Conservation (phyloP, 2,329 filamentous ascomycete species). For the Paraphaeosphaeria sporulosa region DNA sequence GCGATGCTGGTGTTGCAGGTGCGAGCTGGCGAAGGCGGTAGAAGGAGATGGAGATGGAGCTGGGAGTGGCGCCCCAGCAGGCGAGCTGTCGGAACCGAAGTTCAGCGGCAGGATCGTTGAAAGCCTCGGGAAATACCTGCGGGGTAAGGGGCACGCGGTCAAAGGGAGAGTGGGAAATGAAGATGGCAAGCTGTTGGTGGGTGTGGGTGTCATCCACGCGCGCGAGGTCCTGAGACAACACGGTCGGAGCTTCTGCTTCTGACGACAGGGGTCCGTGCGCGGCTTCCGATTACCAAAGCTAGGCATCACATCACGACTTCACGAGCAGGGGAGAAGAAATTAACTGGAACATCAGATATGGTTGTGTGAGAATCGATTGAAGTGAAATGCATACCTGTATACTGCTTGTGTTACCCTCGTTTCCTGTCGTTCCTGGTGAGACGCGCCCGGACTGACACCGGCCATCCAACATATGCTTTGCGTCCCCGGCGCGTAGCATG, state of each 20-base stretch:
- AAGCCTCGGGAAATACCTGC: slow-evolving; percentile 20
- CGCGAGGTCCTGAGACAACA: slow-evolving; percentile 9
- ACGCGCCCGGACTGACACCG: background rate
- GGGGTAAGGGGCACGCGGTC: slow-evolving; percentile 43
- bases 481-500: background rate
- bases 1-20: slow-evolving; percentile 31
- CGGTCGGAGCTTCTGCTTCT: slow-evolving; percentile 11
- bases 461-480: background rate
- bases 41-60: slow-evolving; percentile 48
- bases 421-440: background rate
- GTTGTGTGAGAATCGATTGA: no score
- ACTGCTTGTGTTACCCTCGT: background rate
- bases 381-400: background rate
- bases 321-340: background rate
- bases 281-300: slow-evolving; percentile 9
- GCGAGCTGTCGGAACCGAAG: slow-evolving; percentile 29
- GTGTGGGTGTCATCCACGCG: slow-evolving; percentile 29
- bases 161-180: slow-evolving; percentile 36
- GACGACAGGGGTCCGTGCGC: slow-evolving; percentile 14
- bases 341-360: background rate
- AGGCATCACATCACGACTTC: slow-evolving; percentile 7
- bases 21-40: slow-evolving; percentile 41
- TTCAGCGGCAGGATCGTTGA: slow-evolving; percentile 20
- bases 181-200: slow-evolving; percentile 30
- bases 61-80: slow-evolving; percentile 43